These are phyloP conservation scores for Alternaria sp. DNA, from an alignment of 2,329 filamentous ascomycete genomes.

Conservation along the genomic window DNA sequence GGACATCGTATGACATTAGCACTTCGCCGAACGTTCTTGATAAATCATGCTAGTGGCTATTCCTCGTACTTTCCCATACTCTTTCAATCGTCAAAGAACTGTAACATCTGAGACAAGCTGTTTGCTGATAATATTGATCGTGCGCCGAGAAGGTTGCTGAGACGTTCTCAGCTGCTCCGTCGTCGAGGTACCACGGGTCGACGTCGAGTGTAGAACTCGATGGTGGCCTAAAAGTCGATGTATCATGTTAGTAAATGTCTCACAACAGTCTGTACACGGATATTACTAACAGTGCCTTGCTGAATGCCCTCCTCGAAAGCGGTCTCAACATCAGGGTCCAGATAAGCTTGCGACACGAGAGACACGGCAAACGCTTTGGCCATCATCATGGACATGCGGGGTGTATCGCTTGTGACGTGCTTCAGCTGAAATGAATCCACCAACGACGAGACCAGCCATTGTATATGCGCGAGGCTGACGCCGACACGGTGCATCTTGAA, in stretches of 20 bases:
- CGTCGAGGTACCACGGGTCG: background rate
- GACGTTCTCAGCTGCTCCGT: background rate
- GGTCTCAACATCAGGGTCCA: background rate
- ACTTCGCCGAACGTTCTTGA: background rate
- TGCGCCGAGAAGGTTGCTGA: background rate
- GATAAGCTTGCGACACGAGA: background rate
- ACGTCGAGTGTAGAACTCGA: background rate
- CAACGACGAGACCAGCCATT: constrained; percentile 2
- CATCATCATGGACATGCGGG: background rate
- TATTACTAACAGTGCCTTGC: background rate
- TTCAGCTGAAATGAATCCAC: background rate
- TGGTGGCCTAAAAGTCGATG: background rate
- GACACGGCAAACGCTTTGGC: constrained; percentile 9
- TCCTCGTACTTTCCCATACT: background rate
- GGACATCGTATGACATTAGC: background rate
- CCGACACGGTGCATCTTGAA: constrained; percentile 3
- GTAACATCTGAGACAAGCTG: background rate
- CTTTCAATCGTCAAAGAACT: background rate
- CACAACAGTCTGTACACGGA: background rate
- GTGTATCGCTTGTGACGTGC: background rate
- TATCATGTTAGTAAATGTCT: fast-evolving
- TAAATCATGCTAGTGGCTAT: background rate
- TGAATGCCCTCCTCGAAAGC: constrained; percentile 10
- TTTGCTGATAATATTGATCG: background rate
- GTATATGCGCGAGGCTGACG: background rate